Base-by-base conservation (phyloP, 352 stramenopile species). In the Globisporangium ultimum region DNA sequence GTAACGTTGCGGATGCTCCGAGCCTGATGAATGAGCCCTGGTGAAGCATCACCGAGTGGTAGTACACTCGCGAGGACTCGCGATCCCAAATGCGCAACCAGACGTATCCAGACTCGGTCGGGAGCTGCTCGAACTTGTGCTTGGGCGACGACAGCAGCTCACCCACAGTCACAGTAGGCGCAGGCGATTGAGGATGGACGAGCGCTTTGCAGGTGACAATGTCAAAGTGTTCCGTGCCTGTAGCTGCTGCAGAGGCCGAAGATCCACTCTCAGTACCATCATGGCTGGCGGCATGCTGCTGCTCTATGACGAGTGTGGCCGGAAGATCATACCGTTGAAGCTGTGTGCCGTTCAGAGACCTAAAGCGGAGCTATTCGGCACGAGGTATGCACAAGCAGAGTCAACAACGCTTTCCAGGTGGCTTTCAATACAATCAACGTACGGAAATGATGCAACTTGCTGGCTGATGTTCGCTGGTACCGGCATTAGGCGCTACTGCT, bases 21-120 rank as follows among this genome's bases (percentile, higher is more conserved):
- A 9, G 65, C 28, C 28, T 28, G 45, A 36, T 48, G 32, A 42
- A 61, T 42, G 57, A 64, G 10, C 62, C 79, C 41, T 71, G 61
- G 38, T 76, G 70, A 5, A 84, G 55, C 41, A 63, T 60, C 20
- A 65, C 53, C 21, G 64, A 62, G 61, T 70, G 84, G 60, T 72
- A 87, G 55, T 67, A 77, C 18, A 63, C 64, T 24, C 52, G 42
- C 24, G 36, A 60, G 58, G 55, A 66, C 24, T 40, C 43, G 0
- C n/a, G n/a, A 43, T 49, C 24, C 53, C 52, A 48, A 7, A 72
- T 47, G 59, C 67, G 48, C 21, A 87, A 8, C 74, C 74, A 85
- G 13, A 71, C 48, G 49, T 77, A 84, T 1, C 78, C 78, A 20
- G 78, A 71, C 0, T 74, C 51, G 0, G 1, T 66, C 1, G 76